Evolutionary conservation across 306 rosid genomes (phyloP), one percentile per base, ranked within the genome.

Genomic region (Gynostemma pentaphyllum): DNA sequence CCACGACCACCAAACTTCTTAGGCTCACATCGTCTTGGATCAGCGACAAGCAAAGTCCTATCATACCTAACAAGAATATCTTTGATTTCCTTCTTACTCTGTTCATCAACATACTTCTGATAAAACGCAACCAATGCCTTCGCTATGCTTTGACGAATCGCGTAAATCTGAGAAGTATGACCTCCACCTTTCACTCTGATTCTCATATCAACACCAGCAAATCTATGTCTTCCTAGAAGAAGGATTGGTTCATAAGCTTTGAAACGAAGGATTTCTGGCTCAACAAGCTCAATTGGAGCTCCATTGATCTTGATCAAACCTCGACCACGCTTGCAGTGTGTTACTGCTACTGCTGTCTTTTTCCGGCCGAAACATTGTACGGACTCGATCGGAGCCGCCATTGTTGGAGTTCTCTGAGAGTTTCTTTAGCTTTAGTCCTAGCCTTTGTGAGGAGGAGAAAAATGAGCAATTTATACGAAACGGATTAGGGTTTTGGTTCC

Each of bases 1-100:
- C 97, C 95, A 18, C 91, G 95, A 66, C 97, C 95, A 53, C 95
- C 97, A 21, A 89, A 89, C 83, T 89, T 89, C 86, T 89, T 89
- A 12, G 97, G 95, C 85, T 86, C 95, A 47, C 95, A 89, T 50
- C 91, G 89, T 50, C 96, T 76, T 0, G 95, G 96, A 51, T 89
- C 91, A 6, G 91, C 96, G 0, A 89, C 95, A 2, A 89, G 91
- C 45, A 89, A 52, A 1, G 96, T 89, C 27, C 95, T 44, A 14
- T 89, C 96, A 14, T 86, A 86, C 67, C 87, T 70, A 0, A 80
- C 82, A 0, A 89, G 84, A 9, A 89, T 89, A 53, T 89, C 95
- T 76, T 86, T 89, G 36, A 89, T 89, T 72, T 89, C 97, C 82
- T 84, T 89, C 86, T 89, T 89, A 71, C 87, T 86, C 78, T 89